Conservation (phyloP, 768 basidiomycete genomes). For the Auricularia sp. region DNA sequence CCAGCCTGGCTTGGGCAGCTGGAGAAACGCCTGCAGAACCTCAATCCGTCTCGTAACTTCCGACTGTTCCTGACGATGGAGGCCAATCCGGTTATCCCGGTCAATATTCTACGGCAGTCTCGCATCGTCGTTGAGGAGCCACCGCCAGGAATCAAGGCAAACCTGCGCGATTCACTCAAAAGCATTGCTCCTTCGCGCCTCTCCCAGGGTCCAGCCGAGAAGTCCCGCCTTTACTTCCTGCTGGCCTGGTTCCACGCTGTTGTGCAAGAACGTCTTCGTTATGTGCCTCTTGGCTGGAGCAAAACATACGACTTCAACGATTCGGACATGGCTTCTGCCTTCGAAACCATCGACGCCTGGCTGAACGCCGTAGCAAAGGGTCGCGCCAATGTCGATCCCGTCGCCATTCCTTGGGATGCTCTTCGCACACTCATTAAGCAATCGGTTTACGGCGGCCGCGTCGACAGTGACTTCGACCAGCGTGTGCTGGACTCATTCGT, state of each 20-base stretch:
- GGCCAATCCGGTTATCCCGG: slow-evolving; percentile 86
- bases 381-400: slow-evolving; percentile 85
- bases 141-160: slow-evolving; percentile 93
- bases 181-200: slow-evolving; percentile 63
- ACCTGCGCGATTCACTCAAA: slow-evolving; percentile 80
- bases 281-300: slow-evolving; percentile 94
- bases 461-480: slow-evolving; percentile 95
- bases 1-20: slow-evolving; percentile 92
- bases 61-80: slow-evolving; percentile 98
- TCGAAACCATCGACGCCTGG: slow-evolving; percentile 89
- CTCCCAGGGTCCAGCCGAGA: slow-evolving; percentile 83
- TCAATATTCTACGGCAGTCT: slow-evolving; percentile 93
- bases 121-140: slow-evolving; percentile 98
- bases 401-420: slow-evolving; percentile 88
- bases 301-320: slow-evolving; percentile 98
- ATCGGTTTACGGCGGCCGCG: slow-evolving; percentile 88
- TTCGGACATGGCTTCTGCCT: slow-evolving; percentile 91
- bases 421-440: slow-evolving; percentile 90
- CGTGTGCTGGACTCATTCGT: slow-evolving; percentile 88
- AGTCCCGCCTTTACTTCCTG: slow-evolving; percentile 87
- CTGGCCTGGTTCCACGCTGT: slow-evolving; percentile 99
- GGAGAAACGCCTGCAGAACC: slow-evolving; percentile 91
- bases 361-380: slow-evolving; percentile 72
- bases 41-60: slow-evolving; percentile 85
- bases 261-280: slow-evolving; percentile 92